Conservation (phyloP, 345 rosid species). For the Boechera divaricarpa region DNA sequence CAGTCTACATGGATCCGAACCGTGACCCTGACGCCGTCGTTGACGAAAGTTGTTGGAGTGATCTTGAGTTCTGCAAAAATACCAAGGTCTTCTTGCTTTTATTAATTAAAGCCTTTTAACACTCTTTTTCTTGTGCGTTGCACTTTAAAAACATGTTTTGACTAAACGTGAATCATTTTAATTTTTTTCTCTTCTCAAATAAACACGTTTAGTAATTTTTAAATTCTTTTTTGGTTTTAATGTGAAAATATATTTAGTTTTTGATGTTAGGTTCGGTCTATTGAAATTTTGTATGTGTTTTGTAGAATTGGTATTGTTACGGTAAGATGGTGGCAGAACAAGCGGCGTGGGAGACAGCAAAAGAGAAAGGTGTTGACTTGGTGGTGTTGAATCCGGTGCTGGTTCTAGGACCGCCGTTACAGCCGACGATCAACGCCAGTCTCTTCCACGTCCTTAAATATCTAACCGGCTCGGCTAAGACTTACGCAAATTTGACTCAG, state of each 20-base stretch:
- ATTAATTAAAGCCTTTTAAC: neutral
- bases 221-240: neutral
- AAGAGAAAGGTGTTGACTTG: constrained; percentile 79
- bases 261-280: neutral
- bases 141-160: neutral
- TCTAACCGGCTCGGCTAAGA: constrained; percentile 89
- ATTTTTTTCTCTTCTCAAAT: no score
- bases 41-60: constrained; percentile 97
- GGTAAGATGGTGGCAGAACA: constrained; percentile 95
- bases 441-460: constrained; percentile 86
- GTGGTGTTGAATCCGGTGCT: constrained; percentile 85
- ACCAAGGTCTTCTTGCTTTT: constrained; percentile 61
- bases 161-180: no score
- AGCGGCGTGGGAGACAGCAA: constrained; percentile 82
- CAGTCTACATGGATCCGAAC: constrained; percentile 92
- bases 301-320: constrained; percentile 97
- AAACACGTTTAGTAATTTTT: no score
- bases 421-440: constrained; percentile 82
- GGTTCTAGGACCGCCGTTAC: constrained; percentile 89
- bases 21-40: constrained; percentile 75
- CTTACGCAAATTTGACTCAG: constrained; percentile 84
- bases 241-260: neutral
- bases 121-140: neutral
- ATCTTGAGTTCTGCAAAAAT: constrained; percentile 92
- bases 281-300: neutral